phyloP scores from a whole-genome alignment of 805 yeast genomes.

The Yarrowia alimentaria region DNA sequence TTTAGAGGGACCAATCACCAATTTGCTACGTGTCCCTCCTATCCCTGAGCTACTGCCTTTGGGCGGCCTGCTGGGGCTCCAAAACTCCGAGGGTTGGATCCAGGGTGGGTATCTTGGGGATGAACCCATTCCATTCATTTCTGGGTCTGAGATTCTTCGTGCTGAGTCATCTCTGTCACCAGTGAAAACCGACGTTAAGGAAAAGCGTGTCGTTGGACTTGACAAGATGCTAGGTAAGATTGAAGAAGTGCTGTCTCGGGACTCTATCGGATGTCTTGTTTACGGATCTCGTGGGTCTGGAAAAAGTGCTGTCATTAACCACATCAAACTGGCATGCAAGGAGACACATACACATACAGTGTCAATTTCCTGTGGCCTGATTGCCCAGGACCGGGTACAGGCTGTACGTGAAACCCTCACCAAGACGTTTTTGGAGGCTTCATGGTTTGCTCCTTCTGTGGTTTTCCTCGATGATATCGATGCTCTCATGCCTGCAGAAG shows the following conservation, averaged over 20 bases:
- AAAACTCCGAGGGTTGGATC: conserved; percentile 48
- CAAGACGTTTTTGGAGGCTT: conserved; percentile 51
- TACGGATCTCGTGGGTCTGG: conserved; percentile 83
- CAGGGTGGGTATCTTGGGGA: conserved; percentile 26
- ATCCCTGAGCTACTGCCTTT: conserved; percentile 49
- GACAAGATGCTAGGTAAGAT: conserved; percentile 47
- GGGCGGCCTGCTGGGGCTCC: conserved; percentile 61
- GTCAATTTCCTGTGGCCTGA: conserved; percentile 53
- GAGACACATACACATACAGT: conserved; percentile 43
- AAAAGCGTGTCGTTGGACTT: conserved; percentile 54
- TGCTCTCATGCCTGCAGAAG: conserved; percentile 64
- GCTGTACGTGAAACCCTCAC: conserved; percentile 37
- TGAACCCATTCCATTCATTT: conserved; percentile 23
- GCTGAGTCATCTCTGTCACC: conserved; percentile 40
- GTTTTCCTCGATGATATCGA: conserved; percentile 78
- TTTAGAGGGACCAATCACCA: conserved; percentile 42
- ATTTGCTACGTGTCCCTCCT: conserved; percentile 52
- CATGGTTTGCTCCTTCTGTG: conserved; percentile 78
- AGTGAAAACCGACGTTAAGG: background rate
- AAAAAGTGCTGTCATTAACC: conserved; percentile 56
- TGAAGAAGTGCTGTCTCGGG: conserved; percentile 44
- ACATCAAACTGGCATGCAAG: conserved; percentile 37
- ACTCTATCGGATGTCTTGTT: conserved; percentile 56
- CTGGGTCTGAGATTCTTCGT: conserved; percentile 40
- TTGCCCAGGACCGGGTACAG: conserved; percentile 44